Evolutionary conservation across 768 basidiomycete species (phyloP).

Genomic region (Lentinula guzmanii): DNA sequence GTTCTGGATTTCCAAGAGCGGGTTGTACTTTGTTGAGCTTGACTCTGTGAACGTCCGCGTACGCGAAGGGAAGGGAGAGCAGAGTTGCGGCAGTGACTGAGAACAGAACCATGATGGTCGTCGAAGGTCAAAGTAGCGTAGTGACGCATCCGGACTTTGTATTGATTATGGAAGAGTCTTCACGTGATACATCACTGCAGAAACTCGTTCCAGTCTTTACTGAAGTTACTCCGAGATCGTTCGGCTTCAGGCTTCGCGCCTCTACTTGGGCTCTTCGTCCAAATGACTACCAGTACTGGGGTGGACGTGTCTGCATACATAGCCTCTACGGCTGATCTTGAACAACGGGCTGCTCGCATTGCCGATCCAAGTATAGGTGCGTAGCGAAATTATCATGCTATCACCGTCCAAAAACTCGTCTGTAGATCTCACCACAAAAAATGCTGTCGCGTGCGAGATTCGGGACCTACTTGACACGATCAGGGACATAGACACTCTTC

Average conservation of each 20-base stretch:
- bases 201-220: neutral
- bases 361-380: conserved; percentile 71
- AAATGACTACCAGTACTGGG: conserved; percentile 26
- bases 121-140: neutral
- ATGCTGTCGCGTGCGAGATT: conserved; percentile 67
- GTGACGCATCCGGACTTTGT: neutral
- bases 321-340: conserved; percentile 51
- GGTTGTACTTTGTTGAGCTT: conserved; percentile 83
- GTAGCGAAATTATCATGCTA: conserved; percentile 11
- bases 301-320: conserved; percentile 28
- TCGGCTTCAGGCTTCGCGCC: neutral
- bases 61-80: conserved; percentile 46
- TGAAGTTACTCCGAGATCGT: too few relatives aligned
- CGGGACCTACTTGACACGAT: conserved; percentile 78
- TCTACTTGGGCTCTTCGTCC: neutral
- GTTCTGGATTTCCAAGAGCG: conserved; percentile 50
- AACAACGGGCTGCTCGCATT: conserved; percentile 65
- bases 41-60: conserved; percentile 67
- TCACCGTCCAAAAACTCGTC: neutral
- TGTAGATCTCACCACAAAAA: conserved; percentile 66
- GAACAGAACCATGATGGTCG: conserved; percentile 37
- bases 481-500: conserved; percentile 65
- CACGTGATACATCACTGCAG: neutral
- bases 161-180: neutral
- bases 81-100: conserved; percentile 31